phyloP scores from a whole-genome alignment of 768 basidiomycete species.

The Pulveroboletus sp. region DNA sequence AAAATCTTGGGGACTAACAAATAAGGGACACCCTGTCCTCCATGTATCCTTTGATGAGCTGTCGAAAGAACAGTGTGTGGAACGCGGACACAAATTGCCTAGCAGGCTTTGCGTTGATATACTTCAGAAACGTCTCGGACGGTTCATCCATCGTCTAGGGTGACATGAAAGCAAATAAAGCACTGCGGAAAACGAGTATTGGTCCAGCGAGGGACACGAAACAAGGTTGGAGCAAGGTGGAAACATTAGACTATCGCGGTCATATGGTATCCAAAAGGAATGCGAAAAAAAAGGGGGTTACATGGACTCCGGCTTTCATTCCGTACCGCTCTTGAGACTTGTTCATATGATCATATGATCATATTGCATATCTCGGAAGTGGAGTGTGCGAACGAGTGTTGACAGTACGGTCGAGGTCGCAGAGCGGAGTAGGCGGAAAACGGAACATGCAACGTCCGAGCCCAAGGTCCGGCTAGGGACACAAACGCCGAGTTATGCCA shows the following conservation, averaged over 20 bases:
- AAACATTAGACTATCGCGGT: neutral
- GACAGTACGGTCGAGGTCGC: neutral
- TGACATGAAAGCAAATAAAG: neutral
- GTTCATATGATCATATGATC: neutral
- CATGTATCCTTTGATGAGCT: conserved; percentile 5
- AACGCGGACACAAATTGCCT: neutral
- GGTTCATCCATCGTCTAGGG: neutral
- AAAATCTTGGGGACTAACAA: neutral
- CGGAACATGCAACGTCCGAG: neutral
- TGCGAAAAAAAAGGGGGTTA: neutral
- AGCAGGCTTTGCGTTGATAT: neutral
- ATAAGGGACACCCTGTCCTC: neutral
- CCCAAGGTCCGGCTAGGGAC: neutral
- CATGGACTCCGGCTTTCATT: neutral
- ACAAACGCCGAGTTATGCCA: conserved; percentile 9
- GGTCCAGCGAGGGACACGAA: too few relatives aligned
- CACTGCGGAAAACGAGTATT: neutral
- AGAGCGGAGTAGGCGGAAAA: neutral
- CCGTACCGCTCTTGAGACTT: neutral
- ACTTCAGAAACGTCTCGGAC: neutral
- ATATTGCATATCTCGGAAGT: neutral
- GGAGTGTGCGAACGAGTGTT: neutral
- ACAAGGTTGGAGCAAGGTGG: neutral
- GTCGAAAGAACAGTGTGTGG: neutral
- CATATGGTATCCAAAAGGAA: neutral